Percentiles rank a stretch among this genome's conserved stretches.
These are phyloP conservation scores for Pseudotsuga menziesii DNA, from an alignment of 75 land plant genomes.

Conservation along the genomic window DNA sequence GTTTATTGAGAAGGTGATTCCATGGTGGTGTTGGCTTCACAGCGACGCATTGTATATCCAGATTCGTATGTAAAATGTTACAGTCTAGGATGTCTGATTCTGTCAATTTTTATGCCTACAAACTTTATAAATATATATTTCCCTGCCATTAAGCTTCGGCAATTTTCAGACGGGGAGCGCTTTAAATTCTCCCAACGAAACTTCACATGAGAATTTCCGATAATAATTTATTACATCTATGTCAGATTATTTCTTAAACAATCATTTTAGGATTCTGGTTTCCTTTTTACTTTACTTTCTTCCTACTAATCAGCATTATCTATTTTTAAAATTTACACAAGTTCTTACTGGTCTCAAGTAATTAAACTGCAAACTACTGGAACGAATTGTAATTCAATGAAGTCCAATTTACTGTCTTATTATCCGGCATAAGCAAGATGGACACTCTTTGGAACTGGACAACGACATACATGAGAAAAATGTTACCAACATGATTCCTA, in stretches of 20 bases:
- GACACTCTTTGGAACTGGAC: too few species aligned
- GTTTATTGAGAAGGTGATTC: not conserved
- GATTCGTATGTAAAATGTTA: not conserved
- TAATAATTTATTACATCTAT: not conserved
- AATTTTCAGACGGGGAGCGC: not conserved
- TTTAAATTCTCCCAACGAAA: not conserved
- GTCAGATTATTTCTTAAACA: not conserved
- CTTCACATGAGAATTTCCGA: not conserved
- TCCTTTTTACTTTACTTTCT: not conserved
- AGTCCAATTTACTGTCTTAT: too few species aligned
- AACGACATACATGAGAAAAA: too few species aligned
- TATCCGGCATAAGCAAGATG: too few species aligned
- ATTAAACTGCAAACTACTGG: too few species aligned
- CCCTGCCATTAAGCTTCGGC: not conserved
- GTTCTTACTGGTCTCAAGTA: too few species aligned
- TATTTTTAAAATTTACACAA: not conserved
- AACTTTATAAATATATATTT: not conserved
- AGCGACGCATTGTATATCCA: not conserved
- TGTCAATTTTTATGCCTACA: not conserved
- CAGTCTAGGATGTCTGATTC: not conserved
- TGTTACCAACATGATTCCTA: too few species aligned
- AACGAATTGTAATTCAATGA: too few species aligned
- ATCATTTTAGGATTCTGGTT: not conserved
- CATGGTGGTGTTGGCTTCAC: not conserved
- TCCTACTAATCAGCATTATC: not conserved